Evolutionary conservation across 208 protist genomes (phyloP).

Genomic region (Leptomonas seymouri): DNA sequence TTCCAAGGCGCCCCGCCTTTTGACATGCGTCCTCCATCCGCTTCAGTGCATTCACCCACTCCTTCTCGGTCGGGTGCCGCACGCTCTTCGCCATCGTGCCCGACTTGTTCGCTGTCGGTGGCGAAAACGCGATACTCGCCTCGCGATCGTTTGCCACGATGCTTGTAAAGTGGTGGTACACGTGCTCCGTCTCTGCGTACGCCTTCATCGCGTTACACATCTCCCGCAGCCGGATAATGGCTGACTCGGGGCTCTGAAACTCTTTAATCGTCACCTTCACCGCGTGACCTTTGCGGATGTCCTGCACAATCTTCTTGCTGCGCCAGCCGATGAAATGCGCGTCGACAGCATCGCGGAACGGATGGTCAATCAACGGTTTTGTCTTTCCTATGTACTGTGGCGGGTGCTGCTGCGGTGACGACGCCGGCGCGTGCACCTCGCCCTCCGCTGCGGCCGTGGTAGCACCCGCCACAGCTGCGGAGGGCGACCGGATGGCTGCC

Average conservation of each 20-base stretch:
- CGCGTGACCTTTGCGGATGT: constrained; percentile 72
- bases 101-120: constrained; percentile 48
- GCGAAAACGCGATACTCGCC: constrained; percentile 69
- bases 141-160: constrained; percentile 82
- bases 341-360: constrained; percentile 88
- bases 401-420: not conserved
- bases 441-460: constrained; percentile 2
- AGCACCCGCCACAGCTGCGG: not conserved
- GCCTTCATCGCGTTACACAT: constrained; percentile 80
- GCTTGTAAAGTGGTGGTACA: constrained; percentile 84
- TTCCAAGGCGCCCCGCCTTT: constrained; percentile 71
- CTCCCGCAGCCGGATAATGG: constrained; percentile 78
- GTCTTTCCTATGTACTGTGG: constrained; percentile 26
- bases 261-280: constrained; percentile 85
- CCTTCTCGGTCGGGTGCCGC: constrained; percentile 79
- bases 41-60: constrained; percentile 70
- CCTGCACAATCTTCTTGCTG: constrained; percentile 86
- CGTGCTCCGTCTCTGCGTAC: constrained; percentile 55
- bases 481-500: not conserved
- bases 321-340: constrained; percentile 90
- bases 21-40: constrained; percentile 77
- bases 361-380: constrained; percentile 65
- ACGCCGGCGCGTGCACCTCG: constrained; percentile 1
- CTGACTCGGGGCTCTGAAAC: constrained; percentile 75
- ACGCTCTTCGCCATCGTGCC: constrained; percentile 57